Evolutionary conservation across 2,329 filamentous ascomycete species (phyloP).

Genomic region (Pseudogymnoascus destructans): DNA sequence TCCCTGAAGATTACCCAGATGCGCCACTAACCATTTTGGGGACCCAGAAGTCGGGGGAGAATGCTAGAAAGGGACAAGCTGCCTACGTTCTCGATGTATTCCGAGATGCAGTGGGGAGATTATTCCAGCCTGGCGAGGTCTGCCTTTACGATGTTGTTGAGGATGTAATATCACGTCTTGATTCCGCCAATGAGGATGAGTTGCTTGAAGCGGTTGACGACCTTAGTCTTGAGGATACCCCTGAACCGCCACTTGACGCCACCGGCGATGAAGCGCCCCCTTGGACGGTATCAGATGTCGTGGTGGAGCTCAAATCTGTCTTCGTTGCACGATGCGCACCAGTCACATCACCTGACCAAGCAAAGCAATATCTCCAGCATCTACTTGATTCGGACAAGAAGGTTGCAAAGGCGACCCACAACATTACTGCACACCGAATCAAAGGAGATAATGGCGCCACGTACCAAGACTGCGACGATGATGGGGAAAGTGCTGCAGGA

Average conservation of each 20-base stretch:
- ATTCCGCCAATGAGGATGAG: conserved; percentile 18
- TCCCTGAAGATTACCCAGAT: conserved; percentile 62
- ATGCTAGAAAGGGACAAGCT: conserved; percentile 57
- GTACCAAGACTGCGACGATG: conserved; percentile 89
- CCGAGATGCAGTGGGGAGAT: conserved; percentile 48
- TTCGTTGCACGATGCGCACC: conserved; percentile 68
- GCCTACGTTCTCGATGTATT: conserved; percentile 57
- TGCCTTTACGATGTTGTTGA: conserved; percentile 90
- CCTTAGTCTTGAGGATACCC: not conserved
- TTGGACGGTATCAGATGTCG: conserved; percentile 63
- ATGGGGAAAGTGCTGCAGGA: conserved; percentile 88
- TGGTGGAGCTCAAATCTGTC: conserved; percentile 73
- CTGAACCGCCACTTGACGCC: conserved; percentile 15
- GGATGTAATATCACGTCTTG: conserved; percentile 37
- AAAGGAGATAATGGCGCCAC: conserved; percentile 38
- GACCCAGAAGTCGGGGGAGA: conserved; percentile 62
- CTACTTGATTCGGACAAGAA: conserved; percentile 73
- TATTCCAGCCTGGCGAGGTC: conserved; percentile 61
- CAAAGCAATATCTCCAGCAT: conserved; percentile 57
- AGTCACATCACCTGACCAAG: conserved; percentile 58
- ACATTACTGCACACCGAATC: conserved; percentile 91
- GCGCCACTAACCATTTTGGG: conserved; percentile 60
- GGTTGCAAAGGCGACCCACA: conserved; percentile 78
- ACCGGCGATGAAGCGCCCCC: conserved; percentile 25
- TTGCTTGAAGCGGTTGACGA: conserved; percentile 9